These are phyloP conservation scores for Annulohypoxylon moriforme DNA, from an alignment of 495 filamentous ascomycete species.

Conservation along the genomic window DNA sequence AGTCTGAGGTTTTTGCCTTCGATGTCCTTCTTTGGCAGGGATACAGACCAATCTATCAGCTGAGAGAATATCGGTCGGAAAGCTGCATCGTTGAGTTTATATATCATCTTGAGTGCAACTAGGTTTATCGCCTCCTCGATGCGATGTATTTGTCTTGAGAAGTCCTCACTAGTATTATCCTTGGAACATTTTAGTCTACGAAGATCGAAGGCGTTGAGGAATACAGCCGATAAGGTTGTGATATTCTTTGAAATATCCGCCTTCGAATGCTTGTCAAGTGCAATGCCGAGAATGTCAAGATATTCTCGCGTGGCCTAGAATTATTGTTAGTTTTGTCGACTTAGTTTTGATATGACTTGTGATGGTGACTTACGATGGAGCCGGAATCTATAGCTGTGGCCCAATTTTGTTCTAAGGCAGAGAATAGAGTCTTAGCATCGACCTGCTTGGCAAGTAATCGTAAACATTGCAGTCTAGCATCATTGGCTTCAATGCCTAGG, in stretches of 20 bases:
- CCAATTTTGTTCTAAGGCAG: slow-evolving; percentile 77
- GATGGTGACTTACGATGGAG: slow-evolving; percentile 62
- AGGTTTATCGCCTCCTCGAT: slow-evolving; percentile 75
- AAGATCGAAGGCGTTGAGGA: slow-evolving; percentile 79
- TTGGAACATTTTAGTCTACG: slow-evolving; percentile 62
- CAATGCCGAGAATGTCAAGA: slow-evolving; percentile 70
- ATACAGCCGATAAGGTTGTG: slow-evolving; percentile 70
- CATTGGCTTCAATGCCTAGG: slow-evolving; percentile 66
- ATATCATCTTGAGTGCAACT: slow-evolving; percentile 84
- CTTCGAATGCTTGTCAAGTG: slow-evolving; percentile 82
- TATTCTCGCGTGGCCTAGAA: slow-evolving; percentile 72
- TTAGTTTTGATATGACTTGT: background rate
- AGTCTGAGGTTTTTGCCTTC: slow-evolving; percentile 65
- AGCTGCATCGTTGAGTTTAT: slow-evolving; percentile 94
- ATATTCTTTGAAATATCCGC: slow-evolving; percentile 76
- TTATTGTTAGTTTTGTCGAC: slow-evolving; percentile 41
- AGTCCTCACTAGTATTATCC: slow-evolving; percentile 52
- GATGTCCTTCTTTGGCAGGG: slow-evolving; percentile 69
- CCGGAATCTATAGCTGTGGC: slow-evolving; percentile 67
- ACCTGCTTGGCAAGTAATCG: slow-evolving; percentile 76
- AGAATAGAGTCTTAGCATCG: slow-evolving; percentile 73
- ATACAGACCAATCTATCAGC: slow-evolving; percentile 77
- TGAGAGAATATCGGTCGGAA: slow-evolving; percentile 93
- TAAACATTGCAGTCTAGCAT: slow-evolving; percentile 75
- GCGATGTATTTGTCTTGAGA: slow-evolving; percentile 62